phyloP scores from a whole-genome alignment of 2,329 filamentous ascomycete genomes.

The Diaporthe citriasiana region DNA sequence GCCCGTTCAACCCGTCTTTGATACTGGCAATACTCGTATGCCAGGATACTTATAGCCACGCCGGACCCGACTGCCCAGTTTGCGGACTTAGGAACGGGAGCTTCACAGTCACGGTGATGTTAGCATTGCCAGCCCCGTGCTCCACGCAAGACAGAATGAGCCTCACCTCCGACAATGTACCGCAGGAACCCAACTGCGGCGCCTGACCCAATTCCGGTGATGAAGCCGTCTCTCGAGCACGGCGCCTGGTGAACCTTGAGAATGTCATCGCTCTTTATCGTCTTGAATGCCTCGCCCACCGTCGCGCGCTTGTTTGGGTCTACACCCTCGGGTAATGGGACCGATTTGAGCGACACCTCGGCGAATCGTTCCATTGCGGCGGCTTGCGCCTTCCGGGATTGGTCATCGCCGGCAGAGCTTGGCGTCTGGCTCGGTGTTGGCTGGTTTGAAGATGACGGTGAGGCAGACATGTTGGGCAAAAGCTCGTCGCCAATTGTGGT shows the following conservation, averaged over 20 bases:
- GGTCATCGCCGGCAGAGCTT: slow-evolving; percentile 8
- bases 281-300: slow-evolving; percentile 75
- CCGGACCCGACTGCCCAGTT: slow-evolving; percentile 91
- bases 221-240: slow-evolving; percentile 85
- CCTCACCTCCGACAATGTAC: slow-evolving; percentile 79
- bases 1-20: slow-evolving; percentile 80
- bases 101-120: slow-evolving; percentile 47
- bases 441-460: slow-evolving; percentile 5
- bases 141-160: too few relatives aligned
- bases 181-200: slow-evolving; percentile 81
- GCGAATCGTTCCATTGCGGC: slow-evolving; percentile 42
- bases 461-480: slow-evolving; percentile 31
- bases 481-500: slow-evolving; percentile 5
- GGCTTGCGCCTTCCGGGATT: slow-evolving; percentile 23
- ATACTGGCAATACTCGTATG: slow-evolving; percentile 89
- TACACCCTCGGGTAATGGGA: slow-evolving; percentile 39
- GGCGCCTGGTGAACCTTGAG: slow-evolving; percentile 81
- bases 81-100: slow-evolving; percentile 74
- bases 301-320: slow-evolving; percentile 48
- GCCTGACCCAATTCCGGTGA: slow-evolving; percentile 86
- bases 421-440: slow-evolving; percentile 12
- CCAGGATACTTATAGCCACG: slow-evolving; percentile 75
- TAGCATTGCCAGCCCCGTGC: not conserved
- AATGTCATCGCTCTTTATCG: slow-evolving; percentile 78
- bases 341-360: slow-evolving; percentile 43